Conservation (phyloP, 192 early-diverging fungal genomes). For the Entomortierella parvispora region DNA sequence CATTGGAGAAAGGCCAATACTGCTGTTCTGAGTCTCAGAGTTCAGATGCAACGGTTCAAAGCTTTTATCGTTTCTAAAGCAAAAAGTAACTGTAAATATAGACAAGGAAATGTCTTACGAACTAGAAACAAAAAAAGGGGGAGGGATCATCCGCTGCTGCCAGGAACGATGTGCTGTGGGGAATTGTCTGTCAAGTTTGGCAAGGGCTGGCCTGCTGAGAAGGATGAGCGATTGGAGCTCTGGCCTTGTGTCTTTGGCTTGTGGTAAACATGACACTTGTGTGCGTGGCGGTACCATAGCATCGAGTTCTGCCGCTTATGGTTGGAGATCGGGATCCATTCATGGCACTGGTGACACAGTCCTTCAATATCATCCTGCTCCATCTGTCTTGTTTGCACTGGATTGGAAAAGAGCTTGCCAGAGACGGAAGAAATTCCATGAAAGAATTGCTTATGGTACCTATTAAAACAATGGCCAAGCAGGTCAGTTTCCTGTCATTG, state of each 20-base stretch:
- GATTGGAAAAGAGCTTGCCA: slow-evolving; percentile 76
- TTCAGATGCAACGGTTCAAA: too few relatives aligned
- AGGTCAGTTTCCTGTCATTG: too few relatives aligned
- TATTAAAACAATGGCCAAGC: slow-evolving; percentile 22
- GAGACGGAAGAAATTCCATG: slow-evolving; percentile 91
- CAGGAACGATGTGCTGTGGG: neutral
- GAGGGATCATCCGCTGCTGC: neutral
- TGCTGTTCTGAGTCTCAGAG: too few relatives aligned
- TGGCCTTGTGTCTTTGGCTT: slow-evolving; percentile 69
- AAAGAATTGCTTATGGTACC: slow-evolving; percentile 89
- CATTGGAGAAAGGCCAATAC: too few relatives aligned
- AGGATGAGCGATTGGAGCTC: slow-evolving; percentile 39
- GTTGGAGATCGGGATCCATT: slow-evolving; percentile 84
- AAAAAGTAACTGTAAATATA: too few relatives aligned
- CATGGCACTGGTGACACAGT: slow-evolving; percentile 83
- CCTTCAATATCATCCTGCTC: slow-evolving; percentile 80
- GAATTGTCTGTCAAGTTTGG: slow-evolving; percentile 15
- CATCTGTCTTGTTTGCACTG: slow-evolving; percentile 76
- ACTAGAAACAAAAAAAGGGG: too few relatives aligned
- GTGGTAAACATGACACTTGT: slow-evolving; percentile 86
- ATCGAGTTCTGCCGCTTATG: slow-evolving; percentile 80
- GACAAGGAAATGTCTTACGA: too few relatives aligned
- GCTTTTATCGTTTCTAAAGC: too few relatives aligned
- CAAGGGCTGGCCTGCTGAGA: slow-evolving; percentile 42
- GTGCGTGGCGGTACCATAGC: slow-evolving; percentile 88